Evolutionary conservation across 805 yeast species (phyloP).

Genomic region (Ascoidea rubescens): DNA sequence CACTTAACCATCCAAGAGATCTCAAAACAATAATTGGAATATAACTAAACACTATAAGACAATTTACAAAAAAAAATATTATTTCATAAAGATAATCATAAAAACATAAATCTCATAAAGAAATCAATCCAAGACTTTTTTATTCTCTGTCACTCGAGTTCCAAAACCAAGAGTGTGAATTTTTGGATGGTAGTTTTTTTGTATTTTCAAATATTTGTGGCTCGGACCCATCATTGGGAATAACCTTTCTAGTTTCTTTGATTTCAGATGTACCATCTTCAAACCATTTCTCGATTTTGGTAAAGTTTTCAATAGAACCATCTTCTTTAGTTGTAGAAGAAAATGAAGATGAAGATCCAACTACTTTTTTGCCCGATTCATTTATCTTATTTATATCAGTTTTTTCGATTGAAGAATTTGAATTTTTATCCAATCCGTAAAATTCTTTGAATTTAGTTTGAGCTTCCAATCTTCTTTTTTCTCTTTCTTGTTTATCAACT

Average conservation of each 20-base stretch:
- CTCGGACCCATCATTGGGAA: conserved; percentile 24
- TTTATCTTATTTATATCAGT: conserved; percentile 1
- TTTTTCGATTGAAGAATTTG: conserved; percentile 13
- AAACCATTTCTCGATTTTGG: conserved; percentile 22
- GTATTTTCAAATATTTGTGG: conserved; percentile 17
- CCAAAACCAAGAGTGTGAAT: conserved; percentile 10
- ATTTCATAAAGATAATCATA: too few species aligned
- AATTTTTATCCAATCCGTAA: neutral
- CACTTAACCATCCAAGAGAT: too few species aligned
- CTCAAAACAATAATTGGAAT: too few species aligned
- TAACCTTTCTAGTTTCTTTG: conserved; percentile 22
- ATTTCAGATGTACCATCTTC: conserved; percentile 29
- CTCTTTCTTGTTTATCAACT: conserved; percentile 21
- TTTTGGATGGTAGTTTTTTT: conserved; percentile 1
- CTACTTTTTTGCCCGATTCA: conserved; percentile 14
- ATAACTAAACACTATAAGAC: too few species aligned
- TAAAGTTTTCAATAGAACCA: conserved; percentile 28
- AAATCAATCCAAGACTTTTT: too few species aligned
- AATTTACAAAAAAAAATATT: too few species aligned
- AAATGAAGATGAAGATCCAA: conserved; percentile 25
- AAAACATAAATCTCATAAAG: too few species aligned
- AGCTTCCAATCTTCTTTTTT: conserved; percentile 1
- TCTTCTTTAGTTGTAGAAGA: conserved; percentile 23
- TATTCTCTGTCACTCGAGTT: neutral
- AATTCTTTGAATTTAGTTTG: conserved; percentile 11